Conservation (phyloP, 495 filamentous ascomycete genomes). For the Halenospora varia region DNA sequence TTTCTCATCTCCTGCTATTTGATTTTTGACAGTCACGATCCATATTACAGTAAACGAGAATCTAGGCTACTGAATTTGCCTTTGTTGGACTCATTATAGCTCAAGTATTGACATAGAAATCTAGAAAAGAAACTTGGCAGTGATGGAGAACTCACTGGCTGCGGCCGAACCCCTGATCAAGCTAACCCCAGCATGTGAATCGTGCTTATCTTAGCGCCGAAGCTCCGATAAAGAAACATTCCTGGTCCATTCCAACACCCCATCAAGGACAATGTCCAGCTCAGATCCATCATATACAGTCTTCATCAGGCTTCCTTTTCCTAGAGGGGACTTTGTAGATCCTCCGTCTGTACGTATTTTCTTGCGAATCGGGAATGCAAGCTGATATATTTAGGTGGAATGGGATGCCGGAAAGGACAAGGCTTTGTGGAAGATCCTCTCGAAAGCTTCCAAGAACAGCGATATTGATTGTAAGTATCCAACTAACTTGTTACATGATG, state of each 20-base stretch:
- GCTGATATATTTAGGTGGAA: conserved; percentile 35
- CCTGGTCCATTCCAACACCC: neutral
- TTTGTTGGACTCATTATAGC: no score
- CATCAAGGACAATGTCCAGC: conserved; percentile 15
- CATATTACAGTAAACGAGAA: no score
- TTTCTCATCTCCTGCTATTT: no score
- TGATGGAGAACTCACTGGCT: no score
- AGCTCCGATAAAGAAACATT: conserved; percentile 19
- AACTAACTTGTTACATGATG: neutral
- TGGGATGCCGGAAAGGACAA: conserved; percentile 77
- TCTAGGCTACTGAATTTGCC: no score
- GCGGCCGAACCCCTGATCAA: no score
- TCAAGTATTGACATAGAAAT: no score
- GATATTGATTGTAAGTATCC: conserved; percentile 79
- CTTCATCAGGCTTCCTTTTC: conserved; percentile 84
- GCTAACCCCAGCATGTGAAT: no score
- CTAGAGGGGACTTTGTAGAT: conserved; percentile 82
- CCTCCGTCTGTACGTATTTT: conserved; percentile 65
- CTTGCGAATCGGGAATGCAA: conserved; percentile 11
- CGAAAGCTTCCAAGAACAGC: conserved; percentile 63
- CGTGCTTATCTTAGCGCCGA: conserved; percentile 18
- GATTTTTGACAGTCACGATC: no score
- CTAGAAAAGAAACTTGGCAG: no score
- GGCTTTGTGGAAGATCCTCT: conserved; percentile 85
- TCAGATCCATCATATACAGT: conserved; percentile 59